Evolutionary conservation across 345 rosid genomes (phyloP), one percentile per base, ranked within the genome.

Genomic region (Populus tremula): DNA sequence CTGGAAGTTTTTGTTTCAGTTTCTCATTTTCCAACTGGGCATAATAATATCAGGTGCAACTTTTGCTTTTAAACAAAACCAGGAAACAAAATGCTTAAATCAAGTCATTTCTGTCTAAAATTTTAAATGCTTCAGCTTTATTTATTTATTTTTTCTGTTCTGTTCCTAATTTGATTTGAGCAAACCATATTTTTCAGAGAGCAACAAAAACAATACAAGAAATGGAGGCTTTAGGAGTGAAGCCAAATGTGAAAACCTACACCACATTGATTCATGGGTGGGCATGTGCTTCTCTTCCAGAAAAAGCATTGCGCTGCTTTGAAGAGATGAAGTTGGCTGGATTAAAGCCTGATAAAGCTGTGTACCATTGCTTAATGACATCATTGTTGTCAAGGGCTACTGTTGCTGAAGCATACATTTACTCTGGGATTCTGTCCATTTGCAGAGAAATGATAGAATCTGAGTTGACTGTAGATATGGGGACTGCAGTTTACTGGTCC

Each of bases 401-500:
- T 16, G 88, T 93, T 70, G 88, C 98, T 1, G 99, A 92, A 86
- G 91, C 88, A 50, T 92, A 87, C 71, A 81, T 91, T 8, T 91
- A 87, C 87, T 78, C 91, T 0, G 90, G 92, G 62, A 84, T 89
- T 23, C 72, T 91, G 77, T 86, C 90, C 10, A 76, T 92, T 36
- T 89, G 94, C 77, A 85, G 76, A 71, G 98, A 93, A 85, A 95
- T 95, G 96, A 85, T 89, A 62, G 96, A 82, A 69, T 87, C 90
- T 56, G 93, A 81, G 25, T 81, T 95, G 81, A 86, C 87, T 1
- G 93, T 95, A 17, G 99, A 95, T 77, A 93, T 95, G 99, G 94
- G 92, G 74, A 95, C 98, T 7, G 98, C 98, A 4, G 96, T 93
- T 72, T 90, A 92, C 82, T 95, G 99, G 99, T 91, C 98, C 17